Percentiles rank a stretch among this genome's conserved stretches.
These are phyloP conservation scores for Xylariaceae sp. DNA, from an alignment of 2,329 filamentous ascomycete species.

Conservation along the genomic window DNA sequence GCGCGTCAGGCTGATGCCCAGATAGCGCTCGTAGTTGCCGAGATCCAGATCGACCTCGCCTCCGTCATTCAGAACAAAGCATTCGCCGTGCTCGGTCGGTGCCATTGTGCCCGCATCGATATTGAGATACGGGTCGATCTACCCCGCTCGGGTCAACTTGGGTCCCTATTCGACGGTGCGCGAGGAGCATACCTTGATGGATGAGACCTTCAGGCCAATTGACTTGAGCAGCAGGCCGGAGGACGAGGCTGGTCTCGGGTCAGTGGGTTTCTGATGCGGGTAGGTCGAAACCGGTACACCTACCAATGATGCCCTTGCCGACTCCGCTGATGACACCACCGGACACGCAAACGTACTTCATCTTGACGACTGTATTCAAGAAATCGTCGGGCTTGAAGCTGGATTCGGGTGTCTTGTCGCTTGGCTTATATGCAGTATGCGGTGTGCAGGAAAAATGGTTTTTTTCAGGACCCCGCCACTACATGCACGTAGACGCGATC, in stretches of 20 bases:
- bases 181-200: conserved; percentile 36
- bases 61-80: conserved; percentile 79
- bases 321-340: conserved; percentile 50
- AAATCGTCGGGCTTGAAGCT: too few relatives aligned
- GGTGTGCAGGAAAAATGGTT: too few relatives aligned
- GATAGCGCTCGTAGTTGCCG: conserved; percentile 58
- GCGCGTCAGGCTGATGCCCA: conserved; percentile 70
- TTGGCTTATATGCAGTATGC: too few relatives aligned
- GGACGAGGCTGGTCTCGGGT: conserved; percentile 61
- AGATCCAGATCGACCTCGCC: conserved; percentile 41
- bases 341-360: conserved; percentile 78
- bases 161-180: conserved; percentile 50
- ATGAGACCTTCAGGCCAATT: conserved; percentile 62
- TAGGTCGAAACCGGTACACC: conserved; percentile 7
- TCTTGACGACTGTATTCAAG: too few relatives aligned
- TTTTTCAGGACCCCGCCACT: too few relatives aligned
- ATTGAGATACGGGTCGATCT: conserved; percentile 63
- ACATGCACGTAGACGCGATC: too few relatives aligned
- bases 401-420: too few relatives aligned
- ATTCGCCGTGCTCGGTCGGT: conserved; percentile 55
- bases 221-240: conserved; percentile 74
- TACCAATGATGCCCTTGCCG: conserved; percentile 20
- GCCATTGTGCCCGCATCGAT: conserved; percentile 59
- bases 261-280: background rate
- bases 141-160: conserved; percentile 25